Conservation (phyloP, 192 early-diverging fungal species). For the Podila epicladia region DNA sequence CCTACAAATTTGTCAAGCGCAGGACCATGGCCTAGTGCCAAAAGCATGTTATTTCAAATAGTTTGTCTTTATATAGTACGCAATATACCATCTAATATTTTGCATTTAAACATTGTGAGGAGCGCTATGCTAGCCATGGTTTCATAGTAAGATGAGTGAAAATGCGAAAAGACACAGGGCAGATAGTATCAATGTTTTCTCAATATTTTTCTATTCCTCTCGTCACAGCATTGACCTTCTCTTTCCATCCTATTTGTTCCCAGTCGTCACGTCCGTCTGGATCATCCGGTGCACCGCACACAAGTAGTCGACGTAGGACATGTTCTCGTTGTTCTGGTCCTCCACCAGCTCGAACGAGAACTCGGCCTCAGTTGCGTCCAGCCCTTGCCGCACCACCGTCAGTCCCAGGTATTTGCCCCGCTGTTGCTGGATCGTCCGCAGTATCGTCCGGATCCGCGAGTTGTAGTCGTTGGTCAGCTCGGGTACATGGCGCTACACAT, state of each 20-base stretch:
- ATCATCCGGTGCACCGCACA: conserved; percentile 89
- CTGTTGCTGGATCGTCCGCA: conserved; percentile 74
- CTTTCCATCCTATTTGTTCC: conserved; percentile 18
- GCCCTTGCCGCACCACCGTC: conserved; percentile 84
- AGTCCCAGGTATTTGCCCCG: conserved; percentile 73
- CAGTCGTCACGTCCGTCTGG: conserved; percentile 69
- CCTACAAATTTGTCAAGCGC: conserved; percentile 51
- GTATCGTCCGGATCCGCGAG: not conserved
- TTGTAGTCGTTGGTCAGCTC: conserved; percentile 69
- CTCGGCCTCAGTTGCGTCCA: conserved; percentile 84
- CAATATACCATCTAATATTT: too few species aligned
- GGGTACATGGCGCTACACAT: conserved; percentile 68
- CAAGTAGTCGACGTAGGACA: conserved; percentile 95
- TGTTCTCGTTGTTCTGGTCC: conserved; percentile 88
- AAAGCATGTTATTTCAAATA: not conserved
- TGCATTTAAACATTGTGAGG: too few species aligned
- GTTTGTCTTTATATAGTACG: too few species aligned
- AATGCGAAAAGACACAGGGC: too few species aligned
- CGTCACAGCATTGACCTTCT: too few species aligned
- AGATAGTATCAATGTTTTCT: too few species aligned
- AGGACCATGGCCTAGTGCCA: conserved; percentile 18
- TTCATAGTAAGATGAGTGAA: too few species aligned
- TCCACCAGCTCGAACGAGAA: conserved; percentile 84
- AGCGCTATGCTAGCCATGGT: too few species aligned
- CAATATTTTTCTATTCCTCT: too few species aligned